Conservation (phyloP, 305 asterid genomes). For the Solanum chacoense region DNA sequence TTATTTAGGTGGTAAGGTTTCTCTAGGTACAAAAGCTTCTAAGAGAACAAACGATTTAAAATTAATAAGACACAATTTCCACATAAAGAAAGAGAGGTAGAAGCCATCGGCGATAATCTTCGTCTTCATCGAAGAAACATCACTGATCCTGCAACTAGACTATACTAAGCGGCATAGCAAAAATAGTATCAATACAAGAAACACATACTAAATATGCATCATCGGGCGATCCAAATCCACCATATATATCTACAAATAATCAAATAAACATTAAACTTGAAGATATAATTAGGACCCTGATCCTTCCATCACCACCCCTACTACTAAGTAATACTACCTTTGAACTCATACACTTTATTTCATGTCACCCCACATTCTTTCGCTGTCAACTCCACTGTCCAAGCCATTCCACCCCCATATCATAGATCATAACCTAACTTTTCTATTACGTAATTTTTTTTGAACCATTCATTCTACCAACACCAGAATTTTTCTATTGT, state of each 20-base stretch:
- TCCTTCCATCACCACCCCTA: neutral
- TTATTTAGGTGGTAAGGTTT: neutral
- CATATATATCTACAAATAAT: neutral
- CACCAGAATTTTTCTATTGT: neutral
- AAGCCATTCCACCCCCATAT: neutral
- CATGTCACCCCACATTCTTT: neutral
- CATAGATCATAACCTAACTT: neutral
- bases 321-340: neutral
- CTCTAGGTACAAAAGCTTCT: neutral
- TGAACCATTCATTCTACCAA: neutral
- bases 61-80: neutral
- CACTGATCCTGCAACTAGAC: neutral
- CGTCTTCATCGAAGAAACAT: neutral
- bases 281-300: neutral
- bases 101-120: neutral
- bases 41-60: neutral
- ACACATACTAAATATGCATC: neutral
- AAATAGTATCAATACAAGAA: neutral
- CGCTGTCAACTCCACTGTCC: neutral
- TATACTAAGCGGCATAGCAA: neutral
- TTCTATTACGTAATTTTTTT: neutral
- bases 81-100: neutral
- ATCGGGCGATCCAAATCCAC: neutral
- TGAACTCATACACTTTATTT: neutral
- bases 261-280: neutral